Base-by-base conservation (phyloP, 23 red algal genomes). In the Gracilaria domingensis region DNA sequence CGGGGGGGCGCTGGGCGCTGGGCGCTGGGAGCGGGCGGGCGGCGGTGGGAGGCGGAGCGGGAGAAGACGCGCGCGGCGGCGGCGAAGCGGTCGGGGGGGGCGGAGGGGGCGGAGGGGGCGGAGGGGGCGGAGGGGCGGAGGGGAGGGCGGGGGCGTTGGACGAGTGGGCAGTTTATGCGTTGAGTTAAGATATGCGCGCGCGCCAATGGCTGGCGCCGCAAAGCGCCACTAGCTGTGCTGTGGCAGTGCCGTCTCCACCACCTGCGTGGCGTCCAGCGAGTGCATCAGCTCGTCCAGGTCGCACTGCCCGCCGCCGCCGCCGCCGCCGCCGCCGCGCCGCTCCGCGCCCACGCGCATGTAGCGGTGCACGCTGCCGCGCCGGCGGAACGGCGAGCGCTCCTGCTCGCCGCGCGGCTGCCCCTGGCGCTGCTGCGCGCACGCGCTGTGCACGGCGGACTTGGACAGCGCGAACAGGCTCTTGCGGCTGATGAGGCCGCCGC, bases 261-360 rank as follows among this genome's bases (percentile, higher is more conserved):
- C 72, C 9, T 25, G 40, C 21, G 72, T 77, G 24, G 72, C 72
- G 23, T 77, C 34, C 45, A 77, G 45, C n/a, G 40, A 40, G 38
- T 50, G 72, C 72, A 77, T 48, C 3, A 77, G 72, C 1, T 77
- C 72, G 42, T 77, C 72, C 72, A 77, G 72, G 0, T 77, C 40
- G 45, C 12, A 28, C 6, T 28, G n/a, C n/a, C n/a, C n/a, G n/a
- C n/a, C n/a, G n/a, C n/a, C n/a, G n/a, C n/a, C n/a, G n/a, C n/a
- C n/a, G n/a, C 60, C 20, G 25, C n/a, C n/a, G n/a, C n/a, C n/a
- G n/a, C n/a, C n/a, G n/a, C n/a, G n/a, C n/a, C n/a, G n/a, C n/a
- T n/a, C 20, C 60, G 25, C 45, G 51, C 51, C 34, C 36, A 40
- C 26, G 72, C 72, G 72, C 72, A 50, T n/a, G 72, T 77, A 77